Evolutionary conservation across 2,329 filamentous ascomycete species (phyloP), one percentile per base, ranked within the genome.

Genomic region (Chrysosporium keratinophilum): DNA sequence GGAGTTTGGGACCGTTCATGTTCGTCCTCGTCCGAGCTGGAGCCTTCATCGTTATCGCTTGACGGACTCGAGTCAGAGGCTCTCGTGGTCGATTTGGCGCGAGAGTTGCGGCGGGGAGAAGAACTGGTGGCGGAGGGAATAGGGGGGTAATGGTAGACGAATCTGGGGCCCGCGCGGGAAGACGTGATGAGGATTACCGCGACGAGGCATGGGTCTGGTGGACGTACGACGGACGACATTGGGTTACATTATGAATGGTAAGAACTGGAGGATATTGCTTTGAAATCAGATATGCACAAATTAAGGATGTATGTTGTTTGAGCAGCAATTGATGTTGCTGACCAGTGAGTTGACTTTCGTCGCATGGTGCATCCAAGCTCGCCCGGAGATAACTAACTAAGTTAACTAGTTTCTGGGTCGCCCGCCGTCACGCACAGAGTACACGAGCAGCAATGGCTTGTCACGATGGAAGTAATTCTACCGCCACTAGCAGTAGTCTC

Each of bases 71-170:
- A 69, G 43, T 72, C 71, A n/a, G 50, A 47, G 15, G 35, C 6
- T 31, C 44, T 35, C 20, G 37, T 9, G 51, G 61, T 57, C 58
- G 57, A 63, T 55, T 66, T 68, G 0, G 63, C 57, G 47, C 66
- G 66, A 43, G 68, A 66, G 34, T 61, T 60, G 58, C 67, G 67
- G 23, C 67, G 67, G 20, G 60, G 35, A 41, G 52, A 12, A 12
- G 56, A 33, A 56, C 64, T 67, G 54, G 63, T 63, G 35, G 64
- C 64, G 54, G 73, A 69, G 59, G 75, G 68, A 63, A 73, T 70
- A 61, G 83, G 78, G n/a, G 88, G 88, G 64, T 93, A 93, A 69
- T 95, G 87, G 69, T 90, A 95, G 62, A 93, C 85, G 62, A 93
- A 85, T 59, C 83, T 81, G 28, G 88, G 86, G 14, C 88, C 88